A percentile compares a stretch with the other conserved stretches of the same genome.
Evolutionary conservation across 768 basidiomycete species (phyloP).

Genomic region (Leucosporidium scottii): DNA sequence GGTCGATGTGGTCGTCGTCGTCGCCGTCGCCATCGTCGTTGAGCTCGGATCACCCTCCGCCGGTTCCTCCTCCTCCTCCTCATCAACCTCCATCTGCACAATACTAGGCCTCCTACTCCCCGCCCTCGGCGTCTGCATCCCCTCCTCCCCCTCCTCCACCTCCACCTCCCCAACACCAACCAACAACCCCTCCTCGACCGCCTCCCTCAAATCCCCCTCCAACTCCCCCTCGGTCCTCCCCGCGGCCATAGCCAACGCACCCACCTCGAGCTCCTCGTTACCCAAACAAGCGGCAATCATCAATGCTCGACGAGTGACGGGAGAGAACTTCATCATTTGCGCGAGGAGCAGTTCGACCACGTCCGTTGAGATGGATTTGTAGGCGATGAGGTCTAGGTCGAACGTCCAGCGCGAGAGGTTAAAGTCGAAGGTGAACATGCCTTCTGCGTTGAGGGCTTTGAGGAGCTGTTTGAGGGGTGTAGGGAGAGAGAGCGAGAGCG

Average conservation of each 20-base stretch:
- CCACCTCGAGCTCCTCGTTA: constrained; percentile 12
- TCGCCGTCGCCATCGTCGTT: too few species aligned
- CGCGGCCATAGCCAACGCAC: constrained; percentile 13
- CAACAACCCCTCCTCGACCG: constrained; percentile 20
- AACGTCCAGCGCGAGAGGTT: constrained; percentile 11
- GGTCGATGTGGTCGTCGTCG: too few species aligned
- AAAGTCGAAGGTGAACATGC: constrained; percentile 27
- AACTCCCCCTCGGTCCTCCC: constrained; percentile 5
- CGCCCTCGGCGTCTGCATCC: neutral
- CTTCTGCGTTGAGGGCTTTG: constrained; percentile 26
- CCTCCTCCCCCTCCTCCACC: neutral
- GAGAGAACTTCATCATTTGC: constrained; percentile 19
- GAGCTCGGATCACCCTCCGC: too few species aligned
- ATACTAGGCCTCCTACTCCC: neutral
- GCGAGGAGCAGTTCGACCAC: constrained; percentile 29
- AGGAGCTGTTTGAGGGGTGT: constrained; percentile 17
- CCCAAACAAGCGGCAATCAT: constrained; percentile 29
- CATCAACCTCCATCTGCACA: neutral
- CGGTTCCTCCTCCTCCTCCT: too few species aligned
- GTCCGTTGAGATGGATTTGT: constrained; percentile 18
- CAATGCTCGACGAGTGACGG: constrained; percentile 5
- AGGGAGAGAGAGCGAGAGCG: too few species aligned
- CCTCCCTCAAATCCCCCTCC: constrained; percentile 19
- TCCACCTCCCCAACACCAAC: constrained; percentile 2
- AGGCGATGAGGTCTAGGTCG: constrained; percentile 24